Base-by-base conservation (phyloP, 1,284 basidiomycete species). In the Moesziomyces aphidis region DNA sequence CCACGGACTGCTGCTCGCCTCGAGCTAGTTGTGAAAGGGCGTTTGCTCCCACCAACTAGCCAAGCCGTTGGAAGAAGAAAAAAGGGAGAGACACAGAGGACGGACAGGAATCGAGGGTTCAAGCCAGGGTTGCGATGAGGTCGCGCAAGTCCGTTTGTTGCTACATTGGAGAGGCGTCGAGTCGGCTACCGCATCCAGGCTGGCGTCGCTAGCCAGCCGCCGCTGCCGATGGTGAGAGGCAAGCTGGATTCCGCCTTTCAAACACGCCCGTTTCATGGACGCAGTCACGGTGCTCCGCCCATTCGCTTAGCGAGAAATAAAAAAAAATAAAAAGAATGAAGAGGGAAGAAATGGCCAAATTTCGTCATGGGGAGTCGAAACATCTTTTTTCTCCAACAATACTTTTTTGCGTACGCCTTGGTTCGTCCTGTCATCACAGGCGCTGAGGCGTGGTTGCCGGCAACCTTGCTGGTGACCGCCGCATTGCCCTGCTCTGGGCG, bases 211-310 rank as follows among this genome's bases (percentile, higher is more conserved):
- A 55, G 19, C 44, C 53, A 47, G 39, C 15, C 13, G 34, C 21
- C 36, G 21, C 36, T 39, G 23, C 53, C 53, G 44, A 55, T 55
- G 53, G 23, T 15, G 17, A 11, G 39, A 42, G 39, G 17, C 39
- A 42, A 3, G 22, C 23, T 26, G 23, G 26, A 57, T 57, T 57
- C 47, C 56, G 50, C 39, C 43, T 15, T 42, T 42, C 39, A 50
- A 52, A 52, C 26, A 51, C 21, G 26, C 28, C 31, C 15, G 39
- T 47, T 51, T 52, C 50, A 53, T 39, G 34, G 44, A 31, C 31
- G 50, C 43, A 34, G 43, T 51, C 52, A 24, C 59, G 52, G 59
- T 61, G 52, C 59, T 55, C 59, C 59, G 59, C 21, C 53, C n/a
- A 31, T 49, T 55, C 52, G 59, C 59, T 55, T 54, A 47, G 9